Conservation (phyloP, 2,329 filamentous ascomycete species). For the Cucurbitaria berberidis region DNA sequence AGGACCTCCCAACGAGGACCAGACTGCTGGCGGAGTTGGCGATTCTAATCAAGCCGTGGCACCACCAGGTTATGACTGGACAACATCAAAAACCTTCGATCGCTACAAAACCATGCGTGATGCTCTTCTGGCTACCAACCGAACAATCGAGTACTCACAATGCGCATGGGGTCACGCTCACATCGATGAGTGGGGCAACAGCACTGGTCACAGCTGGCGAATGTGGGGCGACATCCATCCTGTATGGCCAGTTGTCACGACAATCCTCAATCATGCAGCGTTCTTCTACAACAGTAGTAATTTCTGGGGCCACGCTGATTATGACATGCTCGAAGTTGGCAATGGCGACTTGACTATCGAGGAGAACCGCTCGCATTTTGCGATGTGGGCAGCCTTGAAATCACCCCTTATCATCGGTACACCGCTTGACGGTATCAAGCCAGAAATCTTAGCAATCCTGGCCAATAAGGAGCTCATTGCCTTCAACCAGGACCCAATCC, state of each 20-base stretch:
- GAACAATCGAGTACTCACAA: constrained; percentile 43
- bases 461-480: constrained; percentile 51
- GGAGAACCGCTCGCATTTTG: constrained; percentile 48
- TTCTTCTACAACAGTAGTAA: constrained; percentile 25
- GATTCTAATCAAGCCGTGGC: constrained; percentile 44
- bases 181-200: constrained; percentile 42
- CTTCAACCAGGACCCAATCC: constrained; percentile 54
- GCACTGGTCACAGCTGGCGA: constrained; percentile 42
- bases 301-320: constrained; percentile 34
- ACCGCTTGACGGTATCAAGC: constrained; percentile 45
- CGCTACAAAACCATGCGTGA: constrained; percentile 56
- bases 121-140: constrained; percentile 51
- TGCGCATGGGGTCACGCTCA: constrained; percentile 45
- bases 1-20: constrained; percentile 52
- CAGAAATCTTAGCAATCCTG: constrained; percentile 49
- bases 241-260: constrained; percentile 25
- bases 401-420: constrained; percentile 54
- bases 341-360: constrained; percentile 40
- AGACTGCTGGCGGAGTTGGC: constrained; percentile 19
- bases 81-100: constrained; percentile 53
- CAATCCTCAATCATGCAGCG: constrained; percentile 29
- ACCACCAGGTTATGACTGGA: constrained; percentile 59
- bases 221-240: constrained; percentile 33
- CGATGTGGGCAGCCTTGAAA: constrained; percentile 52
- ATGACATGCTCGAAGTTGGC: constrained; percentile 47